A percentile compares a stretch with the other conserved stretches of the same genome.
Conservation (phyloP, 345 rosid species). For the Gossypium bickii region DNA sequence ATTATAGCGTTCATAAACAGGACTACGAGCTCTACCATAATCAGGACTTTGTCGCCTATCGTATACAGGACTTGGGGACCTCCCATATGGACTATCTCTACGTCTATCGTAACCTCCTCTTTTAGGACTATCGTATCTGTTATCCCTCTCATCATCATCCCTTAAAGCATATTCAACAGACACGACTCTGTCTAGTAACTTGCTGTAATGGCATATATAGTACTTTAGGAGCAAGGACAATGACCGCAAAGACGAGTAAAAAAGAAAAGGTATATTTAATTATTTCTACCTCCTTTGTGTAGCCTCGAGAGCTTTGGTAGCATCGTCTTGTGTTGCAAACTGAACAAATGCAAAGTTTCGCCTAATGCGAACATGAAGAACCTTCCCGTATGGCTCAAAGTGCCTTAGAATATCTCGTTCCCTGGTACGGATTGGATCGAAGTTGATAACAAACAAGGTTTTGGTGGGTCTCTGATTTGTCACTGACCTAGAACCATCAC, state of each 20-base stretch:
- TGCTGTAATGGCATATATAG: slow-evolving; percentile 38
- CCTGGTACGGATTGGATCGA: slow-evolving; percentile 67
- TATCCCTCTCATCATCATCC: slow-evolving; percentile 36
- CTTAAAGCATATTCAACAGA: slow-evolving; percentile 72
- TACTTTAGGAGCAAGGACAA: neutral
- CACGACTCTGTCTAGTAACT: slow-evolving; percentile 57
- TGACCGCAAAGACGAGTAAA: neutral
- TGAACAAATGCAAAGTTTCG: slow-evolving; percentile 82
- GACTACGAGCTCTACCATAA: slow-evolving; percentile 19
- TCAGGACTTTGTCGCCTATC: too few relatives aligned
- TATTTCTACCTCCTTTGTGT: slow-evolving; percentile 58
- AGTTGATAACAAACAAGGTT: slow-evolving; percentile 81
- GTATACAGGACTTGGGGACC: neutral
- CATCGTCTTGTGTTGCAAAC: slow-evolving; percentile 77
- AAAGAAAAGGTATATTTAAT: too few relatives aligned
- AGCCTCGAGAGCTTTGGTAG: slow-evolving; percentile 72
- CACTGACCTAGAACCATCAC: slow-evolving; percentile 51
- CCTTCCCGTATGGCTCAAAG: slow-evolving; percentile 75
- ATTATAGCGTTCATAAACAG: neutral
- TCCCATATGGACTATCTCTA: slow-evolving; percentile 32
- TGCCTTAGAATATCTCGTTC: slow-evolving; percentile 70
- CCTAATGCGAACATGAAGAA: slow-evolving; percentile 62
- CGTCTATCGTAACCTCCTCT: too few relatives aligned
- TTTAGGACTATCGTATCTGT: too few relatives aligned
- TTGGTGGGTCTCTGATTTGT: slow-evolving; percentile 72